Base-by-base conservation (phyloP, 1,139 yeast species). In the Kluyveromyces sp. region DNA sequence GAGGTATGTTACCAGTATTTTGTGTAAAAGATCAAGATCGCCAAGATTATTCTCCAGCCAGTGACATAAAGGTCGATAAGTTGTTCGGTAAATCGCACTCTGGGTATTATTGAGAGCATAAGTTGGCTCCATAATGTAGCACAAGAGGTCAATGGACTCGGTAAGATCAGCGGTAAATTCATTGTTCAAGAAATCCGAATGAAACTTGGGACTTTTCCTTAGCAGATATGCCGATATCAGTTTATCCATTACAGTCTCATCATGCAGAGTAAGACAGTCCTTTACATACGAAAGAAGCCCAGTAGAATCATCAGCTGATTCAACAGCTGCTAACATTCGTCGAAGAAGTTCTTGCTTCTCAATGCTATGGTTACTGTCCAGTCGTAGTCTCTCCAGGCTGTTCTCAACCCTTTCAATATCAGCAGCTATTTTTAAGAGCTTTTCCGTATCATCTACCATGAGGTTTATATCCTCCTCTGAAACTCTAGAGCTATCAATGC, bases 1-100 rank as follows among this genome's bases (percentile, higher is more conserved):
- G 33, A 64, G 64, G 70, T 77, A 74, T 31, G 72, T 74, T 26
- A 75, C 67, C 44, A 65, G 49, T 22, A 62, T 46, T 11, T 59
- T 64, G 6, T 67, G 56, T 4, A 58, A 40, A 4, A 46, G 44
- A 4, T 44, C 34, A 19, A 44, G 33, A 1, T 41, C 36, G 26
- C 45, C 46, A 6, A 47, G 35, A 31, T 54, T 45, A 11, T 33
- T 32, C 28, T 52, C 43, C 47, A 49, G 50, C 16, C 26, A 38
- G 1, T 36, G 20, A n/a, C 43, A 25, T 6, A 57, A 37, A 16
- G 42, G 45, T 3, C 42, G 45, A 25, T 42, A 49, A 0, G 56
- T 33, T 7, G 47, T 26, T 12, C 44, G 42, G 41, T 46, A 57
- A 3, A 60, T 37, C 1, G 38, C 46, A 2, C 60, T 54, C 43